Percentiles rank a stretch among this genome's conserved stretches.
Evolutionary conservation across 2,329 filamentous ascomycete species (phyloP).

Genomic region (Neodidymelliopsis sp.): DNA sequence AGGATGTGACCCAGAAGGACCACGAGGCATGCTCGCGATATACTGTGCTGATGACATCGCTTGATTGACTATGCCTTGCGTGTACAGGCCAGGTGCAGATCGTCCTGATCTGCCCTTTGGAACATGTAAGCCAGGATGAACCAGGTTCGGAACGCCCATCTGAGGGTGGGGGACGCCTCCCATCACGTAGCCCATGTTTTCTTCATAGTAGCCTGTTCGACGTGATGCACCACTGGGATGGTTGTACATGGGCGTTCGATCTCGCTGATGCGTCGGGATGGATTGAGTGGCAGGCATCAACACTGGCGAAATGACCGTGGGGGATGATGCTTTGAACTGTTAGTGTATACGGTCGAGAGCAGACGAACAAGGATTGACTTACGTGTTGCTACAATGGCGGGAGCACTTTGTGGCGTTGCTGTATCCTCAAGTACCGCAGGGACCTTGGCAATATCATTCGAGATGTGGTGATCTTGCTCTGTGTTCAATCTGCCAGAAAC

Average conservation of each 20-base stretch:
- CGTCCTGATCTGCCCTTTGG: slow-evolving; percentile 19
- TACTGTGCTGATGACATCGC: slow-evolving; percentile 18
- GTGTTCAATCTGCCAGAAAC: neutral
- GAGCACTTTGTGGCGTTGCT: neutral
- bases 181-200: slow-evolving; percentile 5
- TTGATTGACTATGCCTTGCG: too few relatives aligned
- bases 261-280: neutral
- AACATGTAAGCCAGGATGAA: slow-evolving; percentile 13
- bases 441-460: neutral
- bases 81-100: slow-evolving; percentile 19
- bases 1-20: slow-evolving; percentile 20
- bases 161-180: slow-evolving; percentile 2
- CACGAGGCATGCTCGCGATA: slow-evolving; percentile 30
- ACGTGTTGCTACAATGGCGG: slow-evolving; percentile 4
- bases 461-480: neutral
- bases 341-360: slow-evolving; percentile 9
- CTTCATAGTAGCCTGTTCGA: slow-evolving; percentile 1
- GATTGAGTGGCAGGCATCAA: neutral
- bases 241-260: neutral
- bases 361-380: slow-evolving; percentile 15
- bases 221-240: slow-evolving; percentile 5
- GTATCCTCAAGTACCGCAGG: neutral
- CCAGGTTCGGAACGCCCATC: neutral
- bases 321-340: slow-evolving; percentile 18
- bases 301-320: neutral